Evolutionary conservation across 2,329 filamentous ascomycete genomes (phyloP), one percentile per base, ranked within the genome.

Genomic region (Sphaerostilbella broomeana): DNA sequence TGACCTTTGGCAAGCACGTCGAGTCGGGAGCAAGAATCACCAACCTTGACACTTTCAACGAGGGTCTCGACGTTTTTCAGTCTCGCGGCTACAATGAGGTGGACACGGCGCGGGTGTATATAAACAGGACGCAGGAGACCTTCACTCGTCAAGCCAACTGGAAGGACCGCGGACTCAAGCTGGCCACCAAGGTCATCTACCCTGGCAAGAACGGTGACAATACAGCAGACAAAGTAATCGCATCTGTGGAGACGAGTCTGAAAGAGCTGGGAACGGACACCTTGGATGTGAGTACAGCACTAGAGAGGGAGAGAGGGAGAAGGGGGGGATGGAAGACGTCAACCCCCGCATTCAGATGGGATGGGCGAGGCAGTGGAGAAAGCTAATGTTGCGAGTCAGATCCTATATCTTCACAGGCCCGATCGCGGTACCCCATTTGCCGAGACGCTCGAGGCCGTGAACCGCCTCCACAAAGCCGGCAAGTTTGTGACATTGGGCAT

Each of bases 401-500:
- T 64, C 12, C 56, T 64, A 8, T 65, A 65, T 40, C 55, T 64
- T 26, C 62, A 65, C 44, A 50, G 52, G 1, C 70, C 38, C 45
- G 74, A 79, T 54, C 75, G 81, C 9, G 75, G 69, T 1, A 74
- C 81, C 1, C 84, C 83, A 0, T 94, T 94, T 52, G 77, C 78
- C 6, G 83, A 92, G 60, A 92, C 88, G 0, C 70, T 95, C 13
- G 75, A 79, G 51, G 84, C 81, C 4, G 70, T 88, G 43, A 77
- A 95, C 58, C 79, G 87, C 61, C 65, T 95, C 36, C 86, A 94
- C 69, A 86, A 87, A 62, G 76, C 84, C 41, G 86, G 87, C 44
- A 92, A 90, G 58, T 94, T 95, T 54, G 78, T 86, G 15, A 74
- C 77, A 36, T 67, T 95, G 10, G 88, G 86, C 2, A 64, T 95